phyloP scores from a whole-genome alignment of 805 yeast genomes.

The Pichia rugopelliculosa region DNA sequence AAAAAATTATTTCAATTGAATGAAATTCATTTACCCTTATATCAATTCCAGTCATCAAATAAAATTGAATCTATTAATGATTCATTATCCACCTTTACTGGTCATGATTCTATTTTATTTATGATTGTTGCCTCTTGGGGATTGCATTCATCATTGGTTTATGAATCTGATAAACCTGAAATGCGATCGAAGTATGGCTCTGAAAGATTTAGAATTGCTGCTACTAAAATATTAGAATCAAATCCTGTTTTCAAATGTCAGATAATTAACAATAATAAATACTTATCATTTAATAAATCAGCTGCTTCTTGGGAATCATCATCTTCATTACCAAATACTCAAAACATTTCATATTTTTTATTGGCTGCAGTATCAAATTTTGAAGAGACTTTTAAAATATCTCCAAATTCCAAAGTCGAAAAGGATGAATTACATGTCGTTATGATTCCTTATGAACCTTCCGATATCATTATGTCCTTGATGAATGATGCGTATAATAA shows the following conservation, averaged over 20 bases:
- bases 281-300: slow-evolving; percentile 10
- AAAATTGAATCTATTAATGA: neutral
- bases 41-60: neutral
- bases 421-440: slow-evolving; percentile 39
- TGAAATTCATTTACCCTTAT: neutral
- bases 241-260: slow-evolving; percentile 48
- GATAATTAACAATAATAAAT: neutral
- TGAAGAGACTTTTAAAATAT: slow-evolving; percentile 55
- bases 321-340: neutral
- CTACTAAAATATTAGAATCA: slow-evolving; percentile 39
- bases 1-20: slow-evolving; percentile 26
- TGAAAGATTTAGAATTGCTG: slow-evolving; percentile 66
- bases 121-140: slow-evolving; percentile 77
- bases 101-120: slow-evolving; percentile 25
- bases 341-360: slow-evolving; percentile 48
- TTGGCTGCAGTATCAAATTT: slow-evolving; percentile 48
- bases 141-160: slow-evolving; percentile 78
- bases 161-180: slow-evolving; percentile 67
- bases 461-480: slow-evolving; percentile 40
- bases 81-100: neutral
- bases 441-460: slow-evolving; percentile 32
- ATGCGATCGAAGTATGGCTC: slow-evolving; percentile 50
- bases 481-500: slow-evolving; percentile 50
- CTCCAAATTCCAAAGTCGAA: slow-evolving; percentile 48
- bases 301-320: neutral